Evolutionary conservation across 495 filamentous ascomycete genomes (phyloP).

Genomic region (Lasiosphaeris hirsuta): DNA sequence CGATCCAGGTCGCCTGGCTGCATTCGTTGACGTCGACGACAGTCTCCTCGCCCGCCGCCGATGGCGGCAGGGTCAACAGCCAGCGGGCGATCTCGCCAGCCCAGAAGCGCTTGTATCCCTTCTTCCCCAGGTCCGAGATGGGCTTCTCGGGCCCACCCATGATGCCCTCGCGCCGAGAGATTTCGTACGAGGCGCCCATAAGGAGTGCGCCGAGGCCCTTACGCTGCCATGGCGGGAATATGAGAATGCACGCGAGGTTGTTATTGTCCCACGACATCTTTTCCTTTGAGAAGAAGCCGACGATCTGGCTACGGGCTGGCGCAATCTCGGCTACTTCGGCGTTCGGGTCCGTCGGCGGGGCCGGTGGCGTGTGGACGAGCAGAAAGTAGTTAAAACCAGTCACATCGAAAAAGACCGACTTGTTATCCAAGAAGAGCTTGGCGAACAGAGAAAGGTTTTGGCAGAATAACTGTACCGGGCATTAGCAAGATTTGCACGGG

Average conservation of each 20-base stretch:
- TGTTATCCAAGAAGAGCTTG: constrained; percentile 97
- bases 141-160: constrained; percentile 94
- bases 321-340: constrained; percentile 6
- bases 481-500: not conserved
- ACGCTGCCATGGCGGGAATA: constrained; percentile 94
- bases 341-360: constrained; percentile 30
- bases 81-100: constrained; percentile 70
- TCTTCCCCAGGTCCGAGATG: constrained; percentile 75
- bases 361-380: constrained; percentile 61
- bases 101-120: constrained; percentile 82
- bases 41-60: constrained; percentile 7
- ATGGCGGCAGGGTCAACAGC: constrained; percentile 47
- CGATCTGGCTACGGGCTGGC: constrained; percentile 51
- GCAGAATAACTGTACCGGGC: constrained; percentile 67
- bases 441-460: constrained; percentile 95
- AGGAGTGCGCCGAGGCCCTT: constrained; percentile 84
- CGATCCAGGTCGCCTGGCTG: constrained; percentile 67
- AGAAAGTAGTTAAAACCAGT: constrained; percentile 93
- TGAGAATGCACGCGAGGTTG: constrained; percentile 92
- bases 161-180: constrained; percentile 78
- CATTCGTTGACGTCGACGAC: constrained; percentile 40
- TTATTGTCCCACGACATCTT: constrained; percentile 99
- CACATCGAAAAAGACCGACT: constrained; percentile 97
- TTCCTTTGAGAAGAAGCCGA: constrained; percentile 98
- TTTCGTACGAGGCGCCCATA: constrained; percentile 90